A percentile compares a stretch with the other conserved stretches of the same genome.
phyloP scores from a whole-genome alignment of 169 alveolate species.

The Plasmodium relictum region DNA sequence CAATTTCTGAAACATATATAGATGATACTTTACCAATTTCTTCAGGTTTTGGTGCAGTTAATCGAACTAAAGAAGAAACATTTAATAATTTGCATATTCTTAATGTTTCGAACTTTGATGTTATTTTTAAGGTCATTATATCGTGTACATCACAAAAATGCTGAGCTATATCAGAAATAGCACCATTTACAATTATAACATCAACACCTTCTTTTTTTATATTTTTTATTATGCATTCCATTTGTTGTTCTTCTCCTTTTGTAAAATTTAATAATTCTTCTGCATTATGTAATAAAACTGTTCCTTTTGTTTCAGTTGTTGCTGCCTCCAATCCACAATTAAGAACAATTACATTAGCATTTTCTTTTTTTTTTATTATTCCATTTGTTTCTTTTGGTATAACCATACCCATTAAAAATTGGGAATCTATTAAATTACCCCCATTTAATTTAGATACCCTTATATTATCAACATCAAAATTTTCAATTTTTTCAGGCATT shows the following conservation, averaged over 20 bases:
- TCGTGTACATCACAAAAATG: constrained; percentile 97
- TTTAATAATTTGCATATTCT: constrained; percentile 96
- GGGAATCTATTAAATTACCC: constrained; percentile 93
- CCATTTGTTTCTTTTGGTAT: constrained; percentile 94
- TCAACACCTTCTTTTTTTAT: constrained; percentile 94
- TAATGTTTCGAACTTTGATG: constrained; percentile 95
- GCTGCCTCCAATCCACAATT: constrained; percentile 97
- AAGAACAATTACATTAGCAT: constrained; percentile 96
- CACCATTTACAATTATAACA: constrained; percentile 95
- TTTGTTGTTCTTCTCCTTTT: constrained; percentile 93
- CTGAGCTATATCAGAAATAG: constrained; percentile 96
- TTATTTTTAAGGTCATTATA: constrained; percentile 93
- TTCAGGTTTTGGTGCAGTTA: constrained; percentile 96
- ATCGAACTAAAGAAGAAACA: constrained; percentile 95
- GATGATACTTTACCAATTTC: constrained; percentile 96
- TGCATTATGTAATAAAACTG: constrained; percentile 98
- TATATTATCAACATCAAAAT: constrained; percentile 97
- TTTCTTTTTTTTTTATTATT: constrained; percentile 91
- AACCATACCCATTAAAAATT: constrained; percentile 94
- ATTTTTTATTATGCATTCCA: constrained; percentile 90
- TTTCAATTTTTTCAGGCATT: constrained; percentile 93
- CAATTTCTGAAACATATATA: constrained; percentile 94
- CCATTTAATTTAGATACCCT: constrained; percentile 98
- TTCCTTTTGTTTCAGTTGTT: constrained; percentile 98
- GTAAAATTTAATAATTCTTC: constrained; percentile 95